Conservation (phyloP, 2,329 filamentous ascomycete genomes). For the Acrodontium crateriforme region DNA sequence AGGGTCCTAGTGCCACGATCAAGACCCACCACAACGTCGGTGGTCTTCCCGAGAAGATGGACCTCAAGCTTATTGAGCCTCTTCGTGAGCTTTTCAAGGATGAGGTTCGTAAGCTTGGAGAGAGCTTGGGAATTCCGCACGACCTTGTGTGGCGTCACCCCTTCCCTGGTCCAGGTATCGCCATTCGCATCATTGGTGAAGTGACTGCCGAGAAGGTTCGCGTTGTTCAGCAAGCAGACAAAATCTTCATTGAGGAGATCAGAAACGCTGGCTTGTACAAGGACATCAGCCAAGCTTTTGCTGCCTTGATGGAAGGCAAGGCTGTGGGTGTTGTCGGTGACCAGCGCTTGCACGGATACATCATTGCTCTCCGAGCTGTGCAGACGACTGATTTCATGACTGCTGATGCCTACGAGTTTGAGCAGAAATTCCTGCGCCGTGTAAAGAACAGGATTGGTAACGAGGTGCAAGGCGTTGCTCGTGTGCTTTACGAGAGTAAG, state of each 20-base stretch:
- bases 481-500: slow-evolving; percentile 56
- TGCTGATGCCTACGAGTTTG: slow-evolving; percentile 54
- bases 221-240: slow-evolving; percentile 63
- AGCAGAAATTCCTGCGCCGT: slow-evolving; percentile 47
- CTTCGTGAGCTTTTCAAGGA: slow-evolving; percentile 74
- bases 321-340: slow-evolving; percentile 59
- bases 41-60: slow-evolving; percentile 48
- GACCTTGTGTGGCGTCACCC: slow-evolving; percentile 69
- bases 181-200: slow-evolving; percentile 70
- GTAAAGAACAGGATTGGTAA: slow-evolving; percentile 59
- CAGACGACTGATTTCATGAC: slow-evolving; percentile 61
- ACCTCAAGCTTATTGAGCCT: slow-evolving; percentile 62
- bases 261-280: slow-evolving; percentile 57
- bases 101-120: slow-evolving; percentile 58
- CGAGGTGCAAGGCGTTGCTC: slow-evolving; percentile 57
- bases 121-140: slow-evolving; percentile 54
- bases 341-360: slow-evolving; percentile 50
- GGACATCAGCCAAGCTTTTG: slow-evolving; percentile 56
- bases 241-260: slow-evolving; percentile 69
- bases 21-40: slow-evolving; percentile 66
- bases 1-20: slow-evolving; percentile 56
- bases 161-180: slow-evolving; percentile 64
- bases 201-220: slow-evolving; percentile 66
- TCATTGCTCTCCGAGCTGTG: slow-evolving; percentile 49
- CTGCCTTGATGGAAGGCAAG: slow-evolving; percentile 51